These are phyloP conservation scores for Penicillium canariense DNA, from an alignment of 495 filamentous ascomycete species.

Conservation along the genomic window DNA sequence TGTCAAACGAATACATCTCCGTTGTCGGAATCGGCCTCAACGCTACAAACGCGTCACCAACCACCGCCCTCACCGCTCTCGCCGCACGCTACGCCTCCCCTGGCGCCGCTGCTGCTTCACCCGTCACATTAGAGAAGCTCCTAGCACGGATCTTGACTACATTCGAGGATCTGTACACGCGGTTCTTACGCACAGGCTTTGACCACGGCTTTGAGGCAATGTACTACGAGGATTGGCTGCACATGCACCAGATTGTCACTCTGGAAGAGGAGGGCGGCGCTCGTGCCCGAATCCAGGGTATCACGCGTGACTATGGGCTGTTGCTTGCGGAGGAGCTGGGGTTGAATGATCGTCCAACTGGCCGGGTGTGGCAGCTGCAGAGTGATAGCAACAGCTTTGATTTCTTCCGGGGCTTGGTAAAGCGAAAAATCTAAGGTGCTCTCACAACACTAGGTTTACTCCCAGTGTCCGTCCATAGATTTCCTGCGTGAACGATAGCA, in stretches of 20 bases:
- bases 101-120: slow-evolving; percentile 26
- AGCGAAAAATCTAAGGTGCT: slow-evolving; percentile 58
- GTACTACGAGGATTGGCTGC: slow-evolving; percentile 90
- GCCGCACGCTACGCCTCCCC: slow-evolving; percentile 38
- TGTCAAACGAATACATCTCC: slow-evolving; percentile 73
- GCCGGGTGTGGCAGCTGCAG: slow-evolving; percentile 78
- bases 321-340: slow-evolving; percentile 79
- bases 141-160: slow-evolving; percentile 77
- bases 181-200: slow-evolving; percentile 73
- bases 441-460: no score
- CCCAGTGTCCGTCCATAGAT: no score
- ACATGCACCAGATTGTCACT: slow-evolving; percentile 84
- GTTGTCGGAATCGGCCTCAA: slow-evolving; percentile 91
- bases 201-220: slow-evolving; percentile 63
- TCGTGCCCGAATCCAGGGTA: slow-evolving; percentile 79
- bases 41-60: slow-evolving; percentile 79
- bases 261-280: slow-evolving; percentile 79
- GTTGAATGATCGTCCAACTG: slow-evolving; percentile 68
- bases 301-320: slow-evolving; percentile 85
- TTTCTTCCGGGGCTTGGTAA: slow-evolving; percentile 88
- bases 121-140: slow-evolving; percentile 76
- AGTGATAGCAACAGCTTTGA: slow-evolving; percentile 99
- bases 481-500: no score
- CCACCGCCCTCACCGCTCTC: slow-evolving; percentile 79
- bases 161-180: slow-evolving; percentile 74